These are phyloP conservation scores for Fusarium vanettenii DNA, from an alignment of 2,329 filamentous ascomycete species.

Conservation along the genomic window DNA sequence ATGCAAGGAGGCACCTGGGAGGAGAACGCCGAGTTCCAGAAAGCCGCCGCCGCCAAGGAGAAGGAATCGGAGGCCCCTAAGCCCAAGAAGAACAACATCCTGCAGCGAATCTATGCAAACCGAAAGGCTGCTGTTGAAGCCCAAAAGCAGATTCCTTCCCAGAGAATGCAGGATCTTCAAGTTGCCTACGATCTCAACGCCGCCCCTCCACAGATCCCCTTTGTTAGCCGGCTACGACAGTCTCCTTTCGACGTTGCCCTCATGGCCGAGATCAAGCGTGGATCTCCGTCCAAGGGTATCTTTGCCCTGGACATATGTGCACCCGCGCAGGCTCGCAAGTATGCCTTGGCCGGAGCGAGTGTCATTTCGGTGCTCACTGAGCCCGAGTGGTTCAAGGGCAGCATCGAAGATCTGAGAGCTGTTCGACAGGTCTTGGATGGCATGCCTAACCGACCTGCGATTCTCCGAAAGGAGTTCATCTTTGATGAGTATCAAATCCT, in stretches of 20 bases:
- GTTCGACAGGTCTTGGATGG: constrained; percentile 90
- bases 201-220: constrained; percentile 84
- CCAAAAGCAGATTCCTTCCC: constrained; percentile 88
- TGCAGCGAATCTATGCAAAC: constrained; percentile 90
- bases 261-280: constrained; percentile 97
- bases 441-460: constrained; percentile 91
- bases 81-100: constrained; percentile 81
- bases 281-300: constrained; percentile 94
- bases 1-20: constrained; percentile 93
- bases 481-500: constrained; percentile 99
- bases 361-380: constrained; percentile 99
- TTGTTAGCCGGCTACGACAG: constrained; percentile 81
- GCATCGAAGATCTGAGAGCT: constrained; percentile 89
- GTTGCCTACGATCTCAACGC: constrained; percentile 87
- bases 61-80: constrained; percentile 43
- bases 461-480: constrained; percentile 95
- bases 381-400: constrained; percentile 99
- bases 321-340: constrained; percentile 88
- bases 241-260: constrained; percentile 90
- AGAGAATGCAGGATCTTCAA: constrained; percentile 84
- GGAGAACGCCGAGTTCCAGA: constrained; percentile 74
- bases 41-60: constrained; percentile 47
- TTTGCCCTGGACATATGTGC: constrained; percentile 91
- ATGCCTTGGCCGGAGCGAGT: constrained; percentile 93
- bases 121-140: constrained; percentile 79